Conservation (phyloP, 805 yeast species). For the Metschnikowia borealis region DNA sequence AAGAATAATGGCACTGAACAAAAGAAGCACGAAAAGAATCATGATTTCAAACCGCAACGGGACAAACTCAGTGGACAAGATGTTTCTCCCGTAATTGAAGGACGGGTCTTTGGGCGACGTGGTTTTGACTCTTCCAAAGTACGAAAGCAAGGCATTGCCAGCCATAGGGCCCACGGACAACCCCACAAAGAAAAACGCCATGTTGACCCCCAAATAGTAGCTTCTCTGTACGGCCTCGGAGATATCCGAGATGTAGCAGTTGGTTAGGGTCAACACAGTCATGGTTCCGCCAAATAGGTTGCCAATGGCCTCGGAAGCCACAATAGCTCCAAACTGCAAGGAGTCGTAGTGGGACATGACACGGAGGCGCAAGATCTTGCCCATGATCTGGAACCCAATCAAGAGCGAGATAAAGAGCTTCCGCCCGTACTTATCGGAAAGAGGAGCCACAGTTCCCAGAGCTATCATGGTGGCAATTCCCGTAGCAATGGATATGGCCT, state of each 20-base stretch:
- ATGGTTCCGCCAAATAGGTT: slow-evolving; percentile 62
- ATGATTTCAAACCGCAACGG: slow-evolving; percentile 33
- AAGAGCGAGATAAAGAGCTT: slow-evolving; percentile 23
- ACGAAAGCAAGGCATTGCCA: slow-evolving; percentile 29
- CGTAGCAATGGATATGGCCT: slow-evolving; percentile 36
- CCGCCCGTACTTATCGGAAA: slow-evolving; percentile 38
- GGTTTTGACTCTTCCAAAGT: not conserved
- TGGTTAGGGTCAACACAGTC: slow-evolving; percentile 52
- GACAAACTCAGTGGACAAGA: slow-evolving; percentile 25
- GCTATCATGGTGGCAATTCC: slow-evolving; percentile 48
- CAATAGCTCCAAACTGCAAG: slow-evolving; percentile 34
- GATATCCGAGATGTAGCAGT: slow-evolving; percentile 73
- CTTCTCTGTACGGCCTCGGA: slow-evolving; percentile 59
- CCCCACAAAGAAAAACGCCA: slow-evolving; percentile 59
- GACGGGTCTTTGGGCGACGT: not conserved
- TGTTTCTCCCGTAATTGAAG: slow-evolving; percentile 10
- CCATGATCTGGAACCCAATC: slow-evolving; percentile 19
- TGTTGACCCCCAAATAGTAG: slow-evolving; percentile 52
- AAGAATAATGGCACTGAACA: slow-evolving; percentile 33
- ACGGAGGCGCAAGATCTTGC: slow-evolving; percentile 20
- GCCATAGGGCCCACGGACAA: slow-evolving; percentile 61
- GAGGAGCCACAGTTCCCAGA: slow-evolving; percentile 48
- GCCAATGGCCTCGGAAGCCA: slow-evolving; percentile 43
- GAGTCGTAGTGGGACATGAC: slow-evolving; percentile 23
- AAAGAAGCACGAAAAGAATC: slow-evolving; percentile 27